phyloP scores from a whole-genome alignment of 352 stramenopile species.

The Halophytophthora polymorphica region DNA sequence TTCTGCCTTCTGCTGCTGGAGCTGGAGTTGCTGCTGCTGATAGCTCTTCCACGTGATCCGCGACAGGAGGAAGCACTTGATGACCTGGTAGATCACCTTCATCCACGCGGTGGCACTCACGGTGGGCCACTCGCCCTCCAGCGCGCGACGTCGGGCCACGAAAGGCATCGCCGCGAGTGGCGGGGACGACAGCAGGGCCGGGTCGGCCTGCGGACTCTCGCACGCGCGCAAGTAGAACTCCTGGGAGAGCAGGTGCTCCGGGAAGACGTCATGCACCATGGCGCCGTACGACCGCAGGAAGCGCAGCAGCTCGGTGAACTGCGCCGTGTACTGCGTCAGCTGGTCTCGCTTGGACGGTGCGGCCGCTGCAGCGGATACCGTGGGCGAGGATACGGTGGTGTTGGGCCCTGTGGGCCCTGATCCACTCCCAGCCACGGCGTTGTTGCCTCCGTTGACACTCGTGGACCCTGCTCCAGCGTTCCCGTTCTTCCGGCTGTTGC shows the following conservation, averaged over 20 bases:
- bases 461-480: not conserved
- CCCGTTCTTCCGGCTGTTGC: constrained; percentile 13
- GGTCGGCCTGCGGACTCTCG: constrained; percentile 56
- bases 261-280: constrained; percentile 86
- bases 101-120: constrained; percentile 75
- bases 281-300: constrained; percentile 92
- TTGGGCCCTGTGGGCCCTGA: not conserved
- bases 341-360: constrained; percentile 58
- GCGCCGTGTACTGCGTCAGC: constrained; percentile 42
- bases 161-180: constrained; percentile 39
- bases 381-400: too few relatives aligned
- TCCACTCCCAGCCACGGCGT: too few relatives aligned
- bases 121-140: constrained; percentile 56
- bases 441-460: not conserved
- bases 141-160: constrained; percentile 40
- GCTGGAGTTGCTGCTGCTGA: constrained; percentile 23
- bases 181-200: constrained; percentile 41
- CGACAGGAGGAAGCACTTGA: constrained; percentile 92
- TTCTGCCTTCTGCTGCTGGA: constrained; percentile 5
- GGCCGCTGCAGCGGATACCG: not conserved
- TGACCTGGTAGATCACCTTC: constrained; percentile 85
- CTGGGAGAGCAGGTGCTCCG: constrained; percentile 74
- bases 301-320: constrained; percentile 87
- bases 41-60: constrained; percentile 88
- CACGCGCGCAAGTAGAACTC: constrained; percentile 81